Evolutionary conservation across 805 yeast species (phyloP).

Genomic region (Myxozyma vanderwaltii): DNA sequence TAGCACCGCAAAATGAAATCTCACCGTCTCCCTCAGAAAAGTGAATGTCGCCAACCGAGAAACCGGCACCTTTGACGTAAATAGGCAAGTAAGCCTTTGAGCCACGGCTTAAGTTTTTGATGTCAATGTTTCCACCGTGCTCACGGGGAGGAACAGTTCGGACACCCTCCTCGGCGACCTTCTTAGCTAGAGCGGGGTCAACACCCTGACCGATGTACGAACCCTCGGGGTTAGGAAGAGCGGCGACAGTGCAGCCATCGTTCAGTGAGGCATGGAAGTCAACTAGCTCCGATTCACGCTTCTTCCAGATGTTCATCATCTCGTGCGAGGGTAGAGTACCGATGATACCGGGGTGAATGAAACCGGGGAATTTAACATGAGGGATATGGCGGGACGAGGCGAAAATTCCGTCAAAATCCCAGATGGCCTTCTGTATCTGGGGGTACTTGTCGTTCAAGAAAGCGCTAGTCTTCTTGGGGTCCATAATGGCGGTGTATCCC

Average conservation of each 20-base stretch:
- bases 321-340: slow-evolving; percentile 54
- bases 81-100: slow-evolving; percentile 54
- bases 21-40: slow-evolving; percentile 62
- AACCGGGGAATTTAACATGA: slow-evolving; percentile 53
- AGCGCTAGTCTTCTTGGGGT: slow-evolving; percentile 54
- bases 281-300: slow-evolving; percentile 47
- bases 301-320: slow-evolving; percentile 50
- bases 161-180: slow-evolving; percentile 49
- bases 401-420: slow-evolving; percentile 55
- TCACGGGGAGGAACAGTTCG: slow-evolving; percentile 53
- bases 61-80: slow-evolving; percentile 51
- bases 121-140: slow-evolving; percentile 58
- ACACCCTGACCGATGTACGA: slow-evolving; percentile 49
- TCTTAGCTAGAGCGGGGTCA: slow-evolving; percentile 39
- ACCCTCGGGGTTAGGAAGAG: slow-evolving; percentile 45
- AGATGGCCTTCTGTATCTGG: slow-evolving; percentile 55
- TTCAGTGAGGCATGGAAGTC: slow-evolving; percentile 36
- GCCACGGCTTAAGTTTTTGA: slow-evolving; percentile 53
- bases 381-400: slow-evolving; percentile 55
- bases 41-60: slow-evolving; percentile 54
- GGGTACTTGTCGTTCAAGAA: slow-evolving; percentile 54
- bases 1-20: slow-evolving; percentile 57
- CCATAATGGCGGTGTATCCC: slow-evolving; percentile 58
- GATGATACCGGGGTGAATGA: slow-evolving; percentile 55
- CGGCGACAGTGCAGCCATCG: slow-evolving; percentile 43